Conservation (phyloP, 495 filamentous ascomycete species). For the Penicilliopsis zonata region DNA sequence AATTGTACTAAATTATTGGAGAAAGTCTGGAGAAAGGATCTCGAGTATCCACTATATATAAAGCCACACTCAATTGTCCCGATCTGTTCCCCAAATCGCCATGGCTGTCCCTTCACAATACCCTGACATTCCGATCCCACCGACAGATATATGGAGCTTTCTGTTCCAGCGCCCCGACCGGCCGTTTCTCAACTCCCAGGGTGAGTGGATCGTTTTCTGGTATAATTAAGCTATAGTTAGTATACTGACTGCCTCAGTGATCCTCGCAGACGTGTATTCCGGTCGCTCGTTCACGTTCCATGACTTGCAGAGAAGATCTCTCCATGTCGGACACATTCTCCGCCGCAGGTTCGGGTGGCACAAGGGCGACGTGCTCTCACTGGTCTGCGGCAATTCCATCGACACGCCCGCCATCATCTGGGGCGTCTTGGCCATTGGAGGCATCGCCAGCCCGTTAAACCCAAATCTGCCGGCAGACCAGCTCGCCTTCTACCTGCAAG, state of each 20-base stretch:
- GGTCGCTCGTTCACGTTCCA: conserved; percentile 51
- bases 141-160: background rate
- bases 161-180: background rate
- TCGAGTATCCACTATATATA: too few species aligned
- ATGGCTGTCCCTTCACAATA: too few species aligned
- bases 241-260: conserved; percentile 33
- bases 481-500: conserved; percentile 63
- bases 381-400: conserved; percentile 51
- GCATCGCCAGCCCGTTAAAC: conserved; percentile 59
- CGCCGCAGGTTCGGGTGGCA: conserved; percentile 52
- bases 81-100: too few species aligned
- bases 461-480: conserved; percentile 66
- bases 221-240: background rate
- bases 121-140: too few species aligned
- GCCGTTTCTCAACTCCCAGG: background rate
- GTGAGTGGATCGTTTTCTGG: background rate
- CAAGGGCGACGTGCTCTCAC: conserved; percentile 52
- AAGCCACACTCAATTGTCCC: too few species aligned
- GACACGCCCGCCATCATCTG: conserved; percentile 50
- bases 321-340: conserved; percentile 60
- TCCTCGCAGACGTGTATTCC: conserved; percentile 54
- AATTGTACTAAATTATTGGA: too few species aligned
- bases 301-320: conserved; percentile 41
- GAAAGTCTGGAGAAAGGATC: too few species aligned
- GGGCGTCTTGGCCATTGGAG: conserved; percentile 64